Conservation (phyloP, 805 yeast species). For the Candida andamanensis region DNA sequence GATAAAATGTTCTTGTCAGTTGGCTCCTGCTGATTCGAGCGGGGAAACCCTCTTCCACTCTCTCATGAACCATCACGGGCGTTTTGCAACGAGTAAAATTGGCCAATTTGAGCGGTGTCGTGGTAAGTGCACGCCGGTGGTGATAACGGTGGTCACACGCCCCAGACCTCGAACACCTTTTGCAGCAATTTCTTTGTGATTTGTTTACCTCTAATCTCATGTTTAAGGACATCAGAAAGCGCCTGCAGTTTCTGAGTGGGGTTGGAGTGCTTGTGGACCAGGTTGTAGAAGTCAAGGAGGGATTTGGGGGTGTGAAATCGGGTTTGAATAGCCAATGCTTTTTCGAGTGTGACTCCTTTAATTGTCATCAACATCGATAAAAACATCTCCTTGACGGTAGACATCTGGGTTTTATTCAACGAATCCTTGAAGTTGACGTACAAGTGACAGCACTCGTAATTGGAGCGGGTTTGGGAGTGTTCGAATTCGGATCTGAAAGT, state of each 20-base stretch:
- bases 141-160: too few species aligned
- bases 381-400: conserved; percentile 72
- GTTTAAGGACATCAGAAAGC: conserved; percentile 23
- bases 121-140: too few species aligned
- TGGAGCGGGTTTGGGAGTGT: conserved; percentile 3
- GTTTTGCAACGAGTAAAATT: too few species aligned
- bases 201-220: conserved; percentile 47
- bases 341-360: conserved; percentile 78
- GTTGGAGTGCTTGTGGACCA: conserved; percentile 13
- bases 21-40: too few species aligned
- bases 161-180: conserved; percentile 56
- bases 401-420: conserved; percentile 63
- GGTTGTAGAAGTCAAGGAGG: conserved; percentile 47
- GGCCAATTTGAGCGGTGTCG: too few species aligned
- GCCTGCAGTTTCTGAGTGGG: conserved; percentile 23
- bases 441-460: conserved; percentile 34
- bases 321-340: conserved; percentile 73
- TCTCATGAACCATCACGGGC: too few species aligned
- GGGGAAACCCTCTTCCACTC: too few species aligned
- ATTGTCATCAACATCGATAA: conserved; percentile 72
- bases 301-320: conserved; percentile 63
- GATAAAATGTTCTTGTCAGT: too few species aligned
- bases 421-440: conserved; percentile 51
- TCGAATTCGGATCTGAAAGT: conserved; percentile 45
- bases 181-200: conserved; percentile 49